phyloP scores from a whole-genome alignment of 2,329 filamentous ascomycete species.

The Aspergillus glaucus region DNA sequence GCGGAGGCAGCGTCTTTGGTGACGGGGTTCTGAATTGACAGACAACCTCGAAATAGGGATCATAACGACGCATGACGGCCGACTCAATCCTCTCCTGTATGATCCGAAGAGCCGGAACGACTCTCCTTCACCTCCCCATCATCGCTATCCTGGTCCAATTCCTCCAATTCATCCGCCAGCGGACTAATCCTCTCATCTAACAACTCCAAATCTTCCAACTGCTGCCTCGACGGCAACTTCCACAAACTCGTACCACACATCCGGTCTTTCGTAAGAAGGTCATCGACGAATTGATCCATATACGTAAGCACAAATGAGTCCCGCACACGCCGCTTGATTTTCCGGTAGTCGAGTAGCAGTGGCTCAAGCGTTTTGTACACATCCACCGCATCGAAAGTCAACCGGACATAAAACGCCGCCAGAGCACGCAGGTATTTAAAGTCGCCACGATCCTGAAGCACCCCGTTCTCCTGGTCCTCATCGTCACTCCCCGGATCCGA shows the following conservation, averaged over 20 bases:
- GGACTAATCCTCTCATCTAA: conserved; percentile 81
- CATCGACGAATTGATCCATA: conserved; percentile 90
- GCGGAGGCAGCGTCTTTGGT: too few relatives aligned
- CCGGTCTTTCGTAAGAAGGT: conserved; percentile 78
- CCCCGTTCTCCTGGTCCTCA: conserved; percentile 16
- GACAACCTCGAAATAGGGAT: too few relatives aligned
- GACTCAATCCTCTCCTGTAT: conserved; percentile 24
- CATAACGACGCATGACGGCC: too few relatives aligned
- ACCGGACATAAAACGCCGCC: conserved; percentile 84
- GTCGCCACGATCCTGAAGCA: conserved; percentile 35
- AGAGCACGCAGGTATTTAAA: conserved; percentile 80
- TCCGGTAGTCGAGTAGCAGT: conserved; percentile 72
- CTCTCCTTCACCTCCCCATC: conserved; percentile 18
- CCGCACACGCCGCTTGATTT: conserved; percentile 70
- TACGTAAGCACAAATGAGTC: conserved; percentile 69
- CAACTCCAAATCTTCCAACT: conserved; percentile 81
- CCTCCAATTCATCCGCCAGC: conserved; percentile 59
- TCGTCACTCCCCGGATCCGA: conserved; percentile 61
- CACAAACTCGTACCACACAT: conserved; percentile 88
- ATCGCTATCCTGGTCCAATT: conserved; percentile 32
- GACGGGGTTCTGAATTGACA: too few relatives aligned
- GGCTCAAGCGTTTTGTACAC: conserved; percentile 78
- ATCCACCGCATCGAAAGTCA: conserved; percentile 76
- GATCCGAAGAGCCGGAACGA: conserved; percentile 15
- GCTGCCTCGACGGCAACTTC: conserved; percentile 77